Base-by-base conservation (phyloP, 768 basidiomycete species). In the Galerina sulciceps region DNA sequence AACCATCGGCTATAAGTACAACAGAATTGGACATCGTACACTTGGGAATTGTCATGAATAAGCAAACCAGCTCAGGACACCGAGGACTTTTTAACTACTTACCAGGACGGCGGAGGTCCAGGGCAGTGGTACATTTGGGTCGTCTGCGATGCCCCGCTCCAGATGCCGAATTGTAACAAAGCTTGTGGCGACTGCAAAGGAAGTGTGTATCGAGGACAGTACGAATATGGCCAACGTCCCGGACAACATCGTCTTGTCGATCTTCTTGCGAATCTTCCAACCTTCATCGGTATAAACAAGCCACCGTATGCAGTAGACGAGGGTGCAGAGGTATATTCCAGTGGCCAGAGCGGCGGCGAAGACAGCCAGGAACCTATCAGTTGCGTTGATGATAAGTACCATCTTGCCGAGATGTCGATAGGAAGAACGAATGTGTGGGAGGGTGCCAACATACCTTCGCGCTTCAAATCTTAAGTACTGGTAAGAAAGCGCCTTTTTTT, bases 31-130 rank as follows among this genome's bases (percentile, higher is more conserved):
- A 42, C 34, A 45, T 50, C 11, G 50, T 48, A 22, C 59, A 60
- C 59, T 60, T 34, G 1, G 20, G 14, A 35, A 36, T n/a, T n/a
- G n/a, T n/a, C n/a, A 36, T 1, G 20, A 9, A 43, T 10, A 17
- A 23, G 10, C 13, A 18, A 14, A 15, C 18, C 18, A 18, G 8
- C 8, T 10, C 20, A 15, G n/a, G 8, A 31, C 22, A 4, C n/a
- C 13, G 3, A n/a, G 14, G 31, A 6, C 22, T 26, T 22, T 22
- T 8, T 1, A 9, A 43, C n/a, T 10, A 1, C 53, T 37, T 35
- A 60, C 59, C 59, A 60, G 55, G 10, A 60, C 59, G 35, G 51
- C 42, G 20, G 54, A 46, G 1, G 54, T 38, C 59, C 59, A 60
- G 18, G 59, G 48, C 2, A 57, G 22, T 40, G 45, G 44, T 6